Percentiles rank a stretch among this genome's conserved stretches.
phyloP scores from a whole-genome alignment of 495 filamentous ascomycete species.

The Neurospora sp. region DNA sequence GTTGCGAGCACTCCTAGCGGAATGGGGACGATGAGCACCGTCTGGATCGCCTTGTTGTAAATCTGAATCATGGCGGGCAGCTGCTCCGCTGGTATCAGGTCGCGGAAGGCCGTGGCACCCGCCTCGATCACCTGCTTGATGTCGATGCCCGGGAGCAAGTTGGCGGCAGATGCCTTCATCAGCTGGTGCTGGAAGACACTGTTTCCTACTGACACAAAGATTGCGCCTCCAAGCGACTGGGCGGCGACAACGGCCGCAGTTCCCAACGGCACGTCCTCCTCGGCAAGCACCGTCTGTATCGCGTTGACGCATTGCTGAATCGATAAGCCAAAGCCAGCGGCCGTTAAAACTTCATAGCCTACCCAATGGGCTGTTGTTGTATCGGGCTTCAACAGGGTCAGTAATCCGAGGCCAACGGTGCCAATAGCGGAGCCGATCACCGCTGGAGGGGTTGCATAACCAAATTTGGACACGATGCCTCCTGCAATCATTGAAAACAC shows the following conservation, averaged over 20 bases:
- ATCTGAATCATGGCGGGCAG: slow-evolving; percentile 18
- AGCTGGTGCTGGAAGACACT: slow-evolving; percentile 48
- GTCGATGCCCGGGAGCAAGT: slow-evolving; percentile 17
- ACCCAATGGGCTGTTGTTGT: slow-evolving; percentile 50
- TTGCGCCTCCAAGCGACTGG: slow-evolving; percentile 51
- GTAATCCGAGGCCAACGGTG: slow-evolving; percentile 50
- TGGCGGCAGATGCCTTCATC: slow-evolving; percentile 20
- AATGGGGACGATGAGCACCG: slow-evolving; percentile 20
- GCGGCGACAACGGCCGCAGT: slow-evolving; percentile 51
- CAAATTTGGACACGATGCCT: slow-evolving; percentile 11
- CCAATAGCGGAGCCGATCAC: slow-evolving; percentile 42
- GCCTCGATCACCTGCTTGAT: slow-evolving; percentile 23
- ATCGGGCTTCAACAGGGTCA: slow-evolving; percentile 48
- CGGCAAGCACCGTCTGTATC: slow-evolving; percentile 39
- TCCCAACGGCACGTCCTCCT: slow-evolving; percentile 48
- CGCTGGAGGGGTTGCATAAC: slow-evolving; percentile 43
- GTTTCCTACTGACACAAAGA: slow-evolving; percentile 54
- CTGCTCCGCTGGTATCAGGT: slow-evolving; percentile 19
- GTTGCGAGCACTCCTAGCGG: slow-evolving; percentile 29
- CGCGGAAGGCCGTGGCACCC: slow-evolving; percentile 41
- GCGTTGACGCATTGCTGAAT: slow-evolving; percentile 50
- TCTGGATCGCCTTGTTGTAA: slow-evolving; percentile 24
- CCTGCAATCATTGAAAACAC: slow-evolving; percentile 46
- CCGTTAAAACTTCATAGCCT: slow-evolving; percentile 47
- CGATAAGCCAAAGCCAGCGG: slow-evolving; percentile 51